Percentiles rank a stretch among this genome's conserved stretches.
Conservation (phyloP, 768 basidiomycete genomes). For the Gloeopeniophorella convolvens region DNA sequence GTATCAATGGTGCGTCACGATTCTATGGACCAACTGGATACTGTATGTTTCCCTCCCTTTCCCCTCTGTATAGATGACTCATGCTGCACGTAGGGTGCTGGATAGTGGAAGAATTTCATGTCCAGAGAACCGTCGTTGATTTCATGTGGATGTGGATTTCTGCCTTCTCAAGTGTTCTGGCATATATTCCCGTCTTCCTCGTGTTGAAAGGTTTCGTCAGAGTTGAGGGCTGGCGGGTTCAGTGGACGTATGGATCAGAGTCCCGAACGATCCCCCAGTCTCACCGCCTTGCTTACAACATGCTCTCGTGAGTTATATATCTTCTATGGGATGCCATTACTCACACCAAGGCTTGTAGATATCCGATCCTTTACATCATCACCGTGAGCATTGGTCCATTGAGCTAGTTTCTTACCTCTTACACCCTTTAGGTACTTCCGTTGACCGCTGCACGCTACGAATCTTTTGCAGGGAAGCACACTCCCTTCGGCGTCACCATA, state of each 20-base stretch:
- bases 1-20: slow-evolving; percentile 27
- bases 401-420: background rate
- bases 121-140: slow-evolving; percentile 40
- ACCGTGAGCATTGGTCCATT: slow-evolving; percentile 23
- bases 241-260: slow-evolving; percentile 17
- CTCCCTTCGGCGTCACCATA: slow-evolving; percentile 34
- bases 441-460: slow-evolving; percentile 37
- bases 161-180: slow-evolving; percentile 34
- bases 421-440: slow-evolving; percentile 30
- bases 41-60: slow-evolving; percentile 28
- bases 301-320: slow-evolving; percentile 39
- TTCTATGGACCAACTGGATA: slow-evolving; percentile 39
- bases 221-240: slow-evolving; percentile 28
- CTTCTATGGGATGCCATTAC: background rate
- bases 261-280: slow-evolving; percentile 1
- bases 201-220: slow-evolving; percentile 34
- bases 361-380: slow-evolving; percentile 39
- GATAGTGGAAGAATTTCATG: slow-evolving; percentile 33
- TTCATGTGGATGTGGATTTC: slow-evolving; percentile 50
- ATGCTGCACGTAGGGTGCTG: slow-evolving; percentile 41
- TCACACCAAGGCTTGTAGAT: slow-evolving; percentile 29
- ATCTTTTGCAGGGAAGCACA: slow-evolving; percentile 25
- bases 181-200: slow-evolving; percentile 41
- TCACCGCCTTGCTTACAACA: slow-evolving; percentile 34
- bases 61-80: background rate